Conservation (phyloP, 2,329 filamentous ascomycete species). For the Hypoxylon sp. region DNA sequence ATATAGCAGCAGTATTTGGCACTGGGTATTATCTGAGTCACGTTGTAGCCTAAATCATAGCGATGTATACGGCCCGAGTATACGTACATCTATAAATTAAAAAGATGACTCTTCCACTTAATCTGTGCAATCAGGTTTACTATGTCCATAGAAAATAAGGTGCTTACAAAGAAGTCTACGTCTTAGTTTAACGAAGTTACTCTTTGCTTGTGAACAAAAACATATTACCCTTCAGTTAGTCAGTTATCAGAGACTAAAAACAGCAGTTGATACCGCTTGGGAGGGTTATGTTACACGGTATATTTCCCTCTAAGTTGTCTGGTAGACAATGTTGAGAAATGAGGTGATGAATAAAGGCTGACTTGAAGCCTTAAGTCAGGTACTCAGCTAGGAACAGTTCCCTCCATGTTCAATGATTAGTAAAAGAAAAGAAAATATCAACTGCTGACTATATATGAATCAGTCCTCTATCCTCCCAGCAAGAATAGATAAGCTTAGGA, state of each 20-base stretch:
- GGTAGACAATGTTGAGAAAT: not conserved
- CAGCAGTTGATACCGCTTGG: not conserved
- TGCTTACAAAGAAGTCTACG: not conserved
- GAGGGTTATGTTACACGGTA: not conserved
- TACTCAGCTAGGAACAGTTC: not conserved
- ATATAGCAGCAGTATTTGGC: not conserved
- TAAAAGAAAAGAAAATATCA: too few species aligned
- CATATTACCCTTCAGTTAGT: not conserved
- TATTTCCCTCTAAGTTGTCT: not conserved
- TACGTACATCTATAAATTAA: not conserved
- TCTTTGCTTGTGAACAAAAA: not conserved
- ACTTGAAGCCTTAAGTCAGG: not conserved
- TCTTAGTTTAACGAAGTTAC: not conserved
- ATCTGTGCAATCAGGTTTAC: not conserved
- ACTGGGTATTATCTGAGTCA: not conserved
- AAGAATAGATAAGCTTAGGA: not conserved
- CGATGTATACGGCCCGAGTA: not conserved
- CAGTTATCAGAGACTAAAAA: not conserved
- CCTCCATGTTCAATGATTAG: too few species aligned
- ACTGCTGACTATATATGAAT: too few species aligned
- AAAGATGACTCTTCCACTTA: not conserved
- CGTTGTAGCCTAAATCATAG: not conserved
- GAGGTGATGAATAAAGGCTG: not conserved
- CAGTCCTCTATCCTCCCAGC: not conserved
- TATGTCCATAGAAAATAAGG: not conserved